phyloP scores from a whole-genome alignment of 2,329 filamentous ascomycete species.

The Fusarium concolor region DNA sequence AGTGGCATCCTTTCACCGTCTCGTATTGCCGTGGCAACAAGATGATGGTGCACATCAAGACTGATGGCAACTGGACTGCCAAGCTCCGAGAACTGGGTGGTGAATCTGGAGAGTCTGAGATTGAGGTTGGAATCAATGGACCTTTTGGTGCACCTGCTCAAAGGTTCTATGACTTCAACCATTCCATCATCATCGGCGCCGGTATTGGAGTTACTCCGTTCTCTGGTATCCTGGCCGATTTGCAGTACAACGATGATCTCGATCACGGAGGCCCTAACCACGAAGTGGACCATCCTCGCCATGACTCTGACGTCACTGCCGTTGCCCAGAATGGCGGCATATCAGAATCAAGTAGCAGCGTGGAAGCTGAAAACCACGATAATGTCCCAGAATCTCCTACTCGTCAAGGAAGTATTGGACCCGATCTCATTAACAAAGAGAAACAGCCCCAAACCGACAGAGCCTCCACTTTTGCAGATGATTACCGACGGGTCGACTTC shows the following conservation, averaged over 20 bases:
- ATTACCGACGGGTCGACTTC: slow-evolving; percentile 66
- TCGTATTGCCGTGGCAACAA: slow-evolving; percentile 64
- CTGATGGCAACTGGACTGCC: slow-evolving; percentile 67
- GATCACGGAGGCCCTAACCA: slow-evolving; percentile 46
- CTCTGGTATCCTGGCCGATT: slow-evolving; percentile 65
- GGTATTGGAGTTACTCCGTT: slow-evolving; percentile 70
- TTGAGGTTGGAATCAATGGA: slow-evolving; percentile 66
- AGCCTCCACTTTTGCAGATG: slow-evolving; percentile 48
- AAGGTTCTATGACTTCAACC: slow-evolving; percentile 68
- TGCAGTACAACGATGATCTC: slow-evolving; percentile 60
- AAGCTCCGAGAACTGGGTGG: slow-evolving; percentile 58
- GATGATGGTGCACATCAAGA: slow-evolving; percentile 69
- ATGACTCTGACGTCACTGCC: slow-evolving; percentile 19
- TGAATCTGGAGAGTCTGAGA: slow-evolving; percentile 50
- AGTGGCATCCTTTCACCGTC: slow-evolving; percentile 71
- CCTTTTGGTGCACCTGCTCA: slow-evolving; percentile 69
- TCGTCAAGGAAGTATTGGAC: background rate
- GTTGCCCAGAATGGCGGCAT: fast-evolving
- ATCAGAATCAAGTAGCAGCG: background rate
- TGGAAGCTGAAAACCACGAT: background rate
- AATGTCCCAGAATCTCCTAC: slow-evolving; percentile 1
- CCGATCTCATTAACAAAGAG: slow-evolving; percentile 23
- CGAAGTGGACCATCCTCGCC: background rate
- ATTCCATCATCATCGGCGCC: slow-evolving; percentile 66
- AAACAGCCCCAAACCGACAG: slow-evolving; percentile 30